These are phyloP conservation scores for Dryadomyces quercivorus DNA, from an alignment of 2,329 filamentous ascomycete species.

Conservation along the genomic window DNA sequence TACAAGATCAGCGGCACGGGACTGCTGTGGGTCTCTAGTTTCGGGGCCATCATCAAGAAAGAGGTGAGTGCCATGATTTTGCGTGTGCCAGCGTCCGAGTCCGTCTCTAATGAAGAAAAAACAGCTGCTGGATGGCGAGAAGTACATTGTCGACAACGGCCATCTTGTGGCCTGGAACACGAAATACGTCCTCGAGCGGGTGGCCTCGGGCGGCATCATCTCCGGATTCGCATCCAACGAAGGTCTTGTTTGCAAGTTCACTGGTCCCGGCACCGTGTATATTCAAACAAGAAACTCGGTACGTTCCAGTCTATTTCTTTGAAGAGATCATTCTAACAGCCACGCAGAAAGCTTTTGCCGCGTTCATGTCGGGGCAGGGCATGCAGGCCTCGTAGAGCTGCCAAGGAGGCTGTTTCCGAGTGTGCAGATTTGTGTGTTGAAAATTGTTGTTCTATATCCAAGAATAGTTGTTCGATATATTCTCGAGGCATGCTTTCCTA, in stretches of 20 bases:
- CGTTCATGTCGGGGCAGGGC: constrained; percentile 37
- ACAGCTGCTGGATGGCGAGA: constrained; percentile 55
- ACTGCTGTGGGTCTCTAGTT: constrained; percentile 79
- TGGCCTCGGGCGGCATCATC: constrained; percentile 85
- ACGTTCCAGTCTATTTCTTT: constrained; percentile 19
- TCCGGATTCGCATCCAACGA: constrained; percentile 73
- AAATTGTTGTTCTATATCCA: neutral
- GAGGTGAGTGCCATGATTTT: constrained; percentile 48
- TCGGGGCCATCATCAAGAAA: constrained; percentile 90
- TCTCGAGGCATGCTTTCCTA: too few relatives aligned
- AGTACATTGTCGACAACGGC: constrained; percentile 86
- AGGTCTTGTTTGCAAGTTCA: constrained; percentile 90
- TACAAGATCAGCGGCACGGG: constrained; percentile 76
- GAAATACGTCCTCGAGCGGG: constrained; percentile 82
- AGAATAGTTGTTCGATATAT: too few relatives aligned
- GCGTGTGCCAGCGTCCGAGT: too few relatives aligned
- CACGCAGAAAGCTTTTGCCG: constrained; percentile 35
- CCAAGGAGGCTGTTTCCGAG: neutral
- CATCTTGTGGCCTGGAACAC: constrained; percentile 96
- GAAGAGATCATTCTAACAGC: neutral
- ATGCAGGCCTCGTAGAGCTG: constrained; percentile 13
- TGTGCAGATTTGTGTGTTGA: neutral
- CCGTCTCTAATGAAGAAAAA: too few relatives aligned
- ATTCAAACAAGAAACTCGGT: constrained; percentile 83
- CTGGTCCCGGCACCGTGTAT: constrained; percentile 80